Conservation (phyloP, 2,329 filamentous ascomycete genomes). For the Pseudogymnoascus sp. region DNA sequence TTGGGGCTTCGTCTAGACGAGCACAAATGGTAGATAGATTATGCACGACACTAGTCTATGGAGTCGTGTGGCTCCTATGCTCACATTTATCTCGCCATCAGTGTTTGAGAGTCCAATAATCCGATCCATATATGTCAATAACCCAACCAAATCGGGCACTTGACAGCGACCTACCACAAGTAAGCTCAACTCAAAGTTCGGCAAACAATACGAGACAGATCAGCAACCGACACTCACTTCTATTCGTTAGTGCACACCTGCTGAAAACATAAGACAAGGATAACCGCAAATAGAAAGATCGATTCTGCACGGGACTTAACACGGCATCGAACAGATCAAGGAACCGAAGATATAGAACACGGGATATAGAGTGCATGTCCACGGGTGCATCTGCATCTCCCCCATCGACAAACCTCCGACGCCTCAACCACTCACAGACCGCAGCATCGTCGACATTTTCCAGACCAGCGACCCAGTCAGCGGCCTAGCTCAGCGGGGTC, state of each 20-base stretch:
- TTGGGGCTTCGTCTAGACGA: neutral
- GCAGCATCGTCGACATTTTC: neutral
- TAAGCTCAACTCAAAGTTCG: neutral
- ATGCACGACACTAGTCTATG: neutral
- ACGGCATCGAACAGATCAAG: constrained; percentile 4
- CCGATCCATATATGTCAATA: neutral
- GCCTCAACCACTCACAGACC: neutral
- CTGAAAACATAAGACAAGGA: neutral
- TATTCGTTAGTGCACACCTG: neutral
- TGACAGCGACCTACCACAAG: neutral
- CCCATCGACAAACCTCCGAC: neutral
- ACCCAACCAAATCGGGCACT: neutral
- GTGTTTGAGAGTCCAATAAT: neutral
- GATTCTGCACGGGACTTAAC: neutral
- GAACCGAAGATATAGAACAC: neutral
- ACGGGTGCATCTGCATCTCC: neutral
- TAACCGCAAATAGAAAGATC: neutral
- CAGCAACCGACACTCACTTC: neutral
- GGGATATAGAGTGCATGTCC: constrained; percentile 2
- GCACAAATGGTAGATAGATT: neutral
- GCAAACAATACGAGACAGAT: neutral
- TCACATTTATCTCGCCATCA: neutral
- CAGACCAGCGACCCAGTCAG: neutral
- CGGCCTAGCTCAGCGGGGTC: neutral
- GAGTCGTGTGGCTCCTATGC: too few species aligned